Base-by-base conservation (phyloP, 2,329 filamentous ascomycete species). In the Bipolaris cookei region DNA sequence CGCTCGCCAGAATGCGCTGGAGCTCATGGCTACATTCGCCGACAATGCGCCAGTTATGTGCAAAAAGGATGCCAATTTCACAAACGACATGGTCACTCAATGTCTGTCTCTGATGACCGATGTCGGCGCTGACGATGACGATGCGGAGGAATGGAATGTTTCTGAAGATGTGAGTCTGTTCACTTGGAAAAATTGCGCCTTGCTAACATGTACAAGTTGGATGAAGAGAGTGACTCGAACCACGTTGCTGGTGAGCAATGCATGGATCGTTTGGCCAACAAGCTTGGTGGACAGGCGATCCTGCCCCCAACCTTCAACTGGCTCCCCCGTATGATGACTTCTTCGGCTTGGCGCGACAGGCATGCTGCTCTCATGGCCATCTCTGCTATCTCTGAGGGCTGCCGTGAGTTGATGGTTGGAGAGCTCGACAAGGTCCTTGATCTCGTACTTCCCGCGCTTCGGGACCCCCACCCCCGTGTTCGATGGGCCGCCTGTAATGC, bases 301-400 rank as follows among this genome's bases (percentile, higher is more conserved):
- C 82, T 99, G 18, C 91, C 91, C 28, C 93, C 93, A 1, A 98
- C 94, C 0, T 99, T 98, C 79, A 90, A 90, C 76, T 99, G 95
- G 95, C 87, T 99, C 37, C 95, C 95, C 8, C 86, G 92, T 62
- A 99, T 99, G 95, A 96, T 98, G 88, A 91, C 89, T 51, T 98
- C 95, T 1, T 89, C 91, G 68, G 87, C 92, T 28, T 99, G 95
- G 95, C 88, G 91, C 71, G 95, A 99, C 76, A 88, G 94, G 61
- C 95, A 99, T 77, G 95, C 95, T 30, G 95, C 95, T 44, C 85
- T 99, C 50, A 99, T 99, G 95, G 95, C 95, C 21, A 97, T 99
- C 60, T 98, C 94, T 2, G 95, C 95, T 64, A 99, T 99, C 63
- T 98, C 95, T 0, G 95, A 99, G 78, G 95, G 95, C 35, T 99